phyloP scores from a whole-genome alignment of 345 rosid genomes.

The Dipteronia dyeriana region DNA sequence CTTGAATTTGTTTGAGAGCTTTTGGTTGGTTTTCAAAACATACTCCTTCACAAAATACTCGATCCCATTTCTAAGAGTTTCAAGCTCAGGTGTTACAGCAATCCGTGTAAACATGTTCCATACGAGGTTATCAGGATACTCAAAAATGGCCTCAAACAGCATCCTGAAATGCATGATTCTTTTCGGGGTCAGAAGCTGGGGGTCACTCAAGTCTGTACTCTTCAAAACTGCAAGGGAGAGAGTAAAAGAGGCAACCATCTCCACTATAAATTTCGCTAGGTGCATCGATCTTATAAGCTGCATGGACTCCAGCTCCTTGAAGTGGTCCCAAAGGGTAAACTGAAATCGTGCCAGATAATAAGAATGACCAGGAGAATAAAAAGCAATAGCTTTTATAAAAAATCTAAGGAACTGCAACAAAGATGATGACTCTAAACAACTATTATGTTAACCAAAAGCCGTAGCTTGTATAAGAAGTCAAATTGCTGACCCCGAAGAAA shows the following conservation, averaged over 20 bases:
- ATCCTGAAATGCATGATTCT: constrained; percentile 82
- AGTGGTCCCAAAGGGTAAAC: constrained; percentile 92
- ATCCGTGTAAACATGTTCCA: constrained; percentile 82
- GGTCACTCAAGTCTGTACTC: constrained; percentile 58
- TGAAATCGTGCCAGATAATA: constrained; percentile 31
- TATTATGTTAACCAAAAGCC: background rate
- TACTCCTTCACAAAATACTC: constrained; percentile 72
- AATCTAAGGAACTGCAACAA: background rate
- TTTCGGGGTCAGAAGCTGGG: constrained; percentile 54
- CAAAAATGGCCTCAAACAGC: constrained; percentile 73
- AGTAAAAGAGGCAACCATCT: constrained; percentile 68
- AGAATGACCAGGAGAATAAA: background rate
- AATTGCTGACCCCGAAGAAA: too few relatives aligned
- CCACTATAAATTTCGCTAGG: constrained; percentile 80
- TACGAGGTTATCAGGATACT: constrained; percentile 56
- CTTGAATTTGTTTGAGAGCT: constrained; percentile 48
- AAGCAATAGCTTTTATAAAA: background rate
- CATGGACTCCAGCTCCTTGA: constrained; percentile 77
- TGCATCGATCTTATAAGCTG: constrained; percentile 79
- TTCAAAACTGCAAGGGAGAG: constrained; percentile 79
- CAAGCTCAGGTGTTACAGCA: constrained; percentile 68
- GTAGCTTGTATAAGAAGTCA: background rate
- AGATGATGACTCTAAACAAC: background rate
- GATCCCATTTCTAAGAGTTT: constrained; percentile 63
- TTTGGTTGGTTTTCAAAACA: constrained; percentile 53